A percentile compares a stretch with the other conserved stretches of the same genome.
These are phyloP conservation scores for Mortierella sp. DNA, from an alignment of 371 early-diverging fungal species.

Conservation along the genomic window DNA sequence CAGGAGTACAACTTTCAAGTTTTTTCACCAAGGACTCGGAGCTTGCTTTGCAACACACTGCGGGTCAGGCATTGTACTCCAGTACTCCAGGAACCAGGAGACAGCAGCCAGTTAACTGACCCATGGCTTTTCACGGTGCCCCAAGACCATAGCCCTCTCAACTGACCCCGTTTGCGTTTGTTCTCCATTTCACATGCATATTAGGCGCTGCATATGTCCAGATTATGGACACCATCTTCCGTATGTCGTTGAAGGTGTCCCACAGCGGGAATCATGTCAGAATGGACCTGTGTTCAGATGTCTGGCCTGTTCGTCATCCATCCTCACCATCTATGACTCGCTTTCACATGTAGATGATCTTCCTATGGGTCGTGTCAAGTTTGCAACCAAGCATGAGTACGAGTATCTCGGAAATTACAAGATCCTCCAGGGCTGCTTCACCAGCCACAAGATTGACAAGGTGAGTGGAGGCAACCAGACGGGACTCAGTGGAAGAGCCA, in stretches of 20 bases:
- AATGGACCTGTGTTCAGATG: neutral
- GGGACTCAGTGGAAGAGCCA: neutral
- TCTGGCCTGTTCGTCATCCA: neutral
- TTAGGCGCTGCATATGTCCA: conserved; percentile 90
- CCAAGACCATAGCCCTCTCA: neutral
- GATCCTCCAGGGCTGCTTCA: conserved; percentile 85
- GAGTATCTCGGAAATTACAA: conserved; percentile 94
- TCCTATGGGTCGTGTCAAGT: conserved; percentile 87
- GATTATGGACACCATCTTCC: conserved; percentile 93
- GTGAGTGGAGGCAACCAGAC: neutral
- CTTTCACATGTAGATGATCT: conserved; percentile 68
- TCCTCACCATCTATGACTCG: neutral
- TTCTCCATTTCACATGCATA: neutral
- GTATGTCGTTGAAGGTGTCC: conserved; percentile 48
- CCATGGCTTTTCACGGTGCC: neutral
- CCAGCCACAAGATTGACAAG: conserved; percentile 79
- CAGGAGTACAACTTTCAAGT: too few species aligned
- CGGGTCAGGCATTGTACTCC: too few species aligned
- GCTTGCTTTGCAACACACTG: too few species aligned
- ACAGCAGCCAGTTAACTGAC: neutral
- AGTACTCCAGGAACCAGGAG: too few species aligned
- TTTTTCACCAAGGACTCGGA: too few species aligned
- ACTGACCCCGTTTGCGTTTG: neutral
- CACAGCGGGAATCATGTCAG: neutral
- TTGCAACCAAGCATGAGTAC: conserved; percentile 91